Evolutionary conservation across 192 early-diverging fungal species (phyloP).

Genomic region (Coemansia sp.): DNA sequence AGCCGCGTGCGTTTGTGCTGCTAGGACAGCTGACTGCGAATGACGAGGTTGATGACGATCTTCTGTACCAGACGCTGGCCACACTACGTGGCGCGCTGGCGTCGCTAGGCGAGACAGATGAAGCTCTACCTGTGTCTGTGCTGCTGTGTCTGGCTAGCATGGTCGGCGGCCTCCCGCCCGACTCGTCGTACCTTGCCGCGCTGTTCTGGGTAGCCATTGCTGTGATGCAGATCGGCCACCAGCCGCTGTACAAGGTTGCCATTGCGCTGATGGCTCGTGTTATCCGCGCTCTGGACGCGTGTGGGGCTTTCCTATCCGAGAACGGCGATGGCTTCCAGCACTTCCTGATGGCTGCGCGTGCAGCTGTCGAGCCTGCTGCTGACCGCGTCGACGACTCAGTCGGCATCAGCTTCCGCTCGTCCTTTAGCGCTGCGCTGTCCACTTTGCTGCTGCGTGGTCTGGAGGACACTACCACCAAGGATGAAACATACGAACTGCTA

Average conservation of each 20-base stretch:
- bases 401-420: constrained; percentile 80
- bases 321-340: constrained; percentile 69
- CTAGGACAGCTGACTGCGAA: constrained; percentile 80
- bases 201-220: constrained; percentile 92
- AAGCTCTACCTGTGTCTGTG: constrained; percentile 79
- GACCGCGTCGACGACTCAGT: constrained; percentile 69
- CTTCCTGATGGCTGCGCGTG: constrained; percentile 69
- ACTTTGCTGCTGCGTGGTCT: constrained; percentile 81
- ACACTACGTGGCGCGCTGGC: constrained; percentile 83
- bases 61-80: constrained; percentile 91
- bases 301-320: constrained; percentile 62
- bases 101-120: constrained; percentile 80
- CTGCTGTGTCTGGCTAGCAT: constrained; percentile 90
- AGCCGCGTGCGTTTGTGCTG: constrained; percentile 90
- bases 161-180: constrained; percentile 74
- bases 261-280: constrained; percentile 69
- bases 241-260: constrained; percentile 74
- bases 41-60: constrained; percentile 88
- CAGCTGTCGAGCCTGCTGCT: constrained; percentile 69
- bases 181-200: constrained; percentile 78
- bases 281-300: constrained; percentile 71
- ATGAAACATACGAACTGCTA: constrained; percentile 68
- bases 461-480: constrained; percentile 72
- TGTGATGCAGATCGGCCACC: constrained; percentile 82
- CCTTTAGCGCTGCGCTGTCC: constrained; percentile 85